A percentile compares a stretch with the other conserved stretches of the same genome.
phyloP scores from a whole-genome alignment of 768 basidiomycete genomes.

The Daedalea quercina region DNA sequence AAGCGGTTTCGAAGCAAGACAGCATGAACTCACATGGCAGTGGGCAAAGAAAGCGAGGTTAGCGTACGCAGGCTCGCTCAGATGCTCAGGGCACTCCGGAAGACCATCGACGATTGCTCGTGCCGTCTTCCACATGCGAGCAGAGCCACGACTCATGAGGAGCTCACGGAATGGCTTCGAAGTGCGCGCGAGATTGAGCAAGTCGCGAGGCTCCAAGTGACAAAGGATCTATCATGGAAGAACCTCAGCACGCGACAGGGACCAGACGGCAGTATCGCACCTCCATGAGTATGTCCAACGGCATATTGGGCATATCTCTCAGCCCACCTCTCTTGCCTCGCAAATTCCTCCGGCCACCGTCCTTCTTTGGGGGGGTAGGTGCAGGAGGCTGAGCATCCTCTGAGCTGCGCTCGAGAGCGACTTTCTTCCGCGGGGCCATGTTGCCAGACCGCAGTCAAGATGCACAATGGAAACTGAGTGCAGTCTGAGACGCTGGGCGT shows the following conservation, averaged over 20 bases:
- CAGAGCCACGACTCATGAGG: conserved; percentile 8
- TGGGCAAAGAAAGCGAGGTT: conserved; percentile 12
- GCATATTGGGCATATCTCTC: conserved; percentile 12
- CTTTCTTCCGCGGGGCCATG: too few relatives aligned
- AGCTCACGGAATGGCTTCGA: conserved; percentile 9
- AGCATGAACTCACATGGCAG: conserved; percentile 9
- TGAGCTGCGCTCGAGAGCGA: too few relatives aligned
- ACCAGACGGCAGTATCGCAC: not conserved
- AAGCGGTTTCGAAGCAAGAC: not conserved
- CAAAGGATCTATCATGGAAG: conserved; percentile 6
- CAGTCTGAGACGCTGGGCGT: too few relatives aligned
- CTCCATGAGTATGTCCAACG: conserved; percentile 10
- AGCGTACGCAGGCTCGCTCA: conserved; percentile 14
- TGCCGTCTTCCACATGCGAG: conserved; percentile 7
- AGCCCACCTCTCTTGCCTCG: conserved; percentile 9
- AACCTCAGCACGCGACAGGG: not conserved
- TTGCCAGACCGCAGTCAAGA: too few relatives aligned
- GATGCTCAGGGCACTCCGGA: conserved; percentile 11
- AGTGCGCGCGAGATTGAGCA: conserved; percentile 12
- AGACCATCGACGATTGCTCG: conserved; percentile 7
- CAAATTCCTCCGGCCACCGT: not conserved
- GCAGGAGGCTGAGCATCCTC: too few relatives aligned
- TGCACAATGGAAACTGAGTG: too few relatives aligned
- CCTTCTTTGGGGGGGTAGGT: not conserved
- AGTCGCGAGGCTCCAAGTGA: conserved; percentile 10